phyloP scores from a whole-genome alignment of 1,284 basidiomycete genomes.

The Sanghuangporus weigelae region DNA sequence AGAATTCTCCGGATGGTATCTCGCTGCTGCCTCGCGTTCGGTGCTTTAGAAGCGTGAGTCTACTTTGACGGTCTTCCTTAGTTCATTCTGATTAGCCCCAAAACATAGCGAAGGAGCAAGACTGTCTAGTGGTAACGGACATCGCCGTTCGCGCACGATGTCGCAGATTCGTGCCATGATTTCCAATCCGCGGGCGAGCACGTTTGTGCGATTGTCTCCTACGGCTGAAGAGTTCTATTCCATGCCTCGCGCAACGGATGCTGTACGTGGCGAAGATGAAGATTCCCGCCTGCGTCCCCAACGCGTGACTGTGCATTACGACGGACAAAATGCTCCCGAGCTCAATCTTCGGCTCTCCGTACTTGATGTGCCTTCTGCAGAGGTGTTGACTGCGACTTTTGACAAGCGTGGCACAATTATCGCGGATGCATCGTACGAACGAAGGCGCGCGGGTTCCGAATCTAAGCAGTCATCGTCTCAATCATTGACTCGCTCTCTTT shows the following conservation, averaged over 20 bases:
- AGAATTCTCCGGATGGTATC: slow-evolving; percentile 52
- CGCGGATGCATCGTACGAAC: background rate
- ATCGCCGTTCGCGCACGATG: slow-evolving; percentile 7
- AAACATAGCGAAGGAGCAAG: background rate
- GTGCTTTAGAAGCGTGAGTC: slow-evolving; percentile 56
- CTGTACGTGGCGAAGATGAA: background rate
- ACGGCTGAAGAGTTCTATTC: slow-evolving; percentile 32
- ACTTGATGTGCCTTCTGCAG: slow-evolving; percentile 40
- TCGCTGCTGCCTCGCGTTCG: slow-evolving; percentile 50
- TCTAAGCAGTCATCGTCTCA: background rate
- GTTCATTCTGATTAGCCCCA: background rate
- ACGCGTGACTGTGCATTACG: slow-evolving; percentile 53
- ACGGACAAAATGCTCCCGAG: slow-evolving; percentile 45
- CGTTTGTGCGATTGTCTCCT: slow-evolving; percentile 48
- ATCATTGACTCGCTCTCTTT: slow-evolving; percentile 9
- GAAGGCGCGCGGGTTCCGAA: background rate
- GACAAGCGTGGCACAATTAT: slow-evolving; percentile 22
- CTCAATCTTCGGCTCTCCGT: slow-evolving; percentile 59
- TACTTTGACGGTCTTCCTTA: background rate
- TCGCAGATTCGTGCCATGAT: slow-evolving; percentile 37
- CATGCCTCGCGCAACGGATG: slow-evolving; percentile 21
- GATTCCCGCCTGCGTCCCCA: slow-evolving; percentile 21
- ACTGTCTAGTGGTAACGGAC: background rate
- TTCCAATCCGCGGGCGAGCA: slow-evolving; percentile 48
- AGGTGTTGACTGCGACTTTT: slow-evolving; percentile 28